Percentiles rank a stretch among this genome's conserved stretches.
phyloP scores from a whole-genome alignment of 495 filamentous ascomycete genomes.

The Neurospora tetraspora region DNA sequence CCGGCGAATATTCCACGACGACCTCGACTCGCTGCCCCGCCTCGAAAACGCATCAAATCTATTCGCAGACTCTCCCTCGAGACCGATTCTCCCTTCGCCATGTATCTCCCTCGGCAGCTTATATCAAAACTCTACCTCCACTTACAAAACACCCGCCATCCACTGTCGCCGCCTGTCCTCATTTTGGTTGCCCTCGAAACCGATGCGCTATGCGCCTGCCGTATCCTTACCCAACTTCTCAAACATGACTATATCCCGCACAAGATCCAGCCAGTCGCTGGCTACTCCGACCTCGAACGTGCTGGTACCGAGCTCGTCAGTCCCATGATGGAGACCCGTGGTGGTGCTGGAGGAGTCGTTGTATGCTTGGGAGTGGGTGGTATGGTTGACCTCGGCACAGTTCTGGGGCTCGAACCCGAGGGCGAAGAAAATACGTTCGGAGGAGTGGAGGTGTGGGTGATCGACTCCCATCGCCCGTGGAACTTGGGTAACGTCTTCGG shows the following conservation, averaged over 20 bases:
- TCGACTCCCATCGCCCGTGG: constrained; percentile 89
- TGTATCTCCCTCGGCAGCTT: constrained; percentile 90
- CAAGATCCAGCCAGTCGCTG: constrained; percentile 89
- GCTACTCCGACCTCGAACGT: constrained; percentile 80
- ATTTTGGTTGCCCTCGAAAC: constrained; percentile 89
- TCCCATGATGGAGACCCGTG: constrained; percentile 71
- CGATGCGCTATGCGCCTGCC: constrained; percentile 90
- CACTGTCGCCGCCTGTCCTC: constrained; percentile 80
- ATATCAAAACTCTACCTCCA: constrained; percentile 85
- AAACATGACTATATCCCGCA: constrained; percentile 98
- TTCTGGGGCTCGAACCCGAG: constrained; percentile 55
- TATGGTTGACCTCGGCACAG: constrained; percentile 69
- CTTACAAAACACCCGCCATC: constrained; percentile 69
- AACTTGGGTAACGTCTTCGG: constrained; percentile 91
- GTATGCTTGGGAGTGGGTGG: constrained; percentile 90
- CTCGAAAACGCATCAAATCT: constrained; percentile 2
- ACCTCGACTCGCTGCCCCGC: constrained; percentile 9
- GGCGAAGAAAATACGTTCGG: constrained; percentile 49
- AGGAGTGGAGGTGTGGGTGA: constrained; percentile 87
- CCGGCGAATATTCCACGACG: neutral
- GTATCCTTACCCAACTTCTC: constrained; percentile 80
- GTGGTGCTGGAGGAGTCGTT: constrained; percentile 75
- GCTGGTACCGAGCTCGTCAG: constrained; percentile 64
- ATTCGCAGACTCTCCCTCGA: neutral
- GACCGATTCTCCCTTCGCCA: constrained; percentile 24